Percentiles rank a stretch among this genome's conserved stretches.
phyloP scores from a whole-genome alignment of 1,284 basidiomycete species.

The Sanguinoderma infundibulare region DNA sequence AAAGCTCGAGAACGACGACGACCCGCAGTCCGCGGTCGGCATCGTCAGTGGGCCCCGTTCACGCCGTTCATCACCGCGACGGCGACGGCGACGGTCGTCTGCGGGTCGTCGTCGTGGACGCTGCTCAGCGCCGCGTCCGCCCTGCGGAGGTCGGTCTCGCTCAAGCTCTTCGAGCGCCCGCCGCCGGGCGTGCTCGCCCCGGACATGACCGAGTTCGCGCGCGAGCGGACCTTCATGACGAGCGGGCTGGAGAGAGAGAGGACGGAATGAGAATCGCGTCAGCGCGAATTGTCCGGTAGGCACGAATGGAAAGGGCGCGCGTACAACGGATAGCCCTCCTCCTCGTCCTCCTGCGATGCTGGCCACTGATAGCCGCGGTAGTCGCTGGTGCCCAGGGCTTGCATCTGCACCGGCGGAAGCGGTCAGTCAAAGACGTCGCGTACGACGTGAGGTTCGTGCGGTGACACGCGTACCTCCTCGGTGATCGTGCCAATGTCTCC shows the following conservation, averaged over 20 bases:
- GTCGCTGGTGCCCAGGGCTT: constrained; percentile 84
- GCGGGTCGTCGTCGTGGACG: constrained; percentile 48
- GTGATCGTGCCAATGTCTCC: constrained; percentile 95
- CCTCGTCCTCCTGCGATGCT: constrained; percentile 72
- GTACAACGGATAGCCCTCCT: constrained; percentile 90
- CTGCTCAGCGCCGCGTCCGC: constrained; percentile 85
- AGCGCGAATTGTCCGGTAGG: not conserved
- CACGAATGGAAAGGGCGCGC: constrained; percentile 32
- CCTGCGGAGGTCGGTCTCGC: constrained; percentile 81
- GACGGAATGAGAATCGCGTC: not conserved
- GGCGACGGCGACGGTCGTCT: too few relatives aligned
- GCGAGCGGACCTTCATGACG: constrained; percentile 89
- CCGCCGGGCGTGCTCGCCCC: constrained; percentile 90
- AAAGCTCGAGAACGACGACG: not conserved
- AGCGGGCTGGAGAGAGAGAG: constrained; percentile 78
- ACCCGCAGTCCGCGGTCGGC: not conserved
- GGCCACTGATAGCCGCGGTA: constrained; percentile 84
- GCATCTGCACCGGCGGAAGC: constrained; percentile 68
- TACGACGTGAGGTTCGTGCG: too few relatives aligned
- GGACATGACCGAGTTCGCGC: constrained; percentile 84
- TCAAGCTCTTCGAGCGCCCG: constrained; percentile 75
- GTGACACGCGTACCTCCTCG: constrained; percentile 65
- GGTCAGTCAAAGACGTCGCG: not conserved
- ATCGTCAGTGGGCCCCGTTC: constrained; percentile 34
- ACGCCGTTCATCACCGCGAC: constrained; percentile 33